Conservation (phyloP, 23 red algal genomes). For the Gracilariopsis chorda region DNA sequence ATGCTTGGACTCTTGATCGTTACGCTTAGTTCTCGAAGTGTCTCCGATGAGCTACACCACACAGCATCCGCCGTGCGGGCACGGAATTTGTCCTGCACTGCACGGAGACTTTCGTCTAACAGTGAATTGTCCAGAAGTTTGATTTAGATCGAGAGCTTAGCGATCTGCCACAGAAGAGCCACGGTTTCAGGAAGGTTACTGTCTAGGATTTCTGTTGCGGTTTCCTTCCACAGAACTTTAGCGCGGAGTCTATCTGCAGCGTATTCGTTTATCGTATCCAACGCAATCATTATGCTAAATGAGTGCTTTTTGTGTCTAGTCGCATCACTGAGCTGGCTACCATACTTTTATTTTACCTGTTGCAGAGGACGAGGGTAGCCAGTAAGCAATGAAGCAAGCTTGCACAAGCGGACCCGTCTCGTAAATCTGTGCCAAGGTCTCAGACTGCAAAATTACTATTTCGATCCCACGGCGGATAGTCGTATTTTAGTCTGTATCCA, state of each 20-base stretch:
- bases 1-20: constrained; percentile 24
- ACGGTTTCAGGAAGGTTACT: constrained; percentile 16
- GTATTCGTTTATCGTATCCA: constrained; percentile 15
- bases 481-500: constrained; percentile 19
- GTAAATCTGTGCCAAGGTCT: constrained; percentile 17
- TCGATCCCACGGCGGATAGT: neutral
- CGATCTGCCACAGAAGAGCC: constrained; percentile 27
- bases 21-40: neutral
- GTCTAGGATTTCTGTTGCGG: neutral
- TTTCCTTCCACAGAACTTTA: neutral
- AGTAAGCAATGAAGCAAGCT: constrained; percentile 11
- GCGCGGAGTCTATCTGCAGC: neutral
- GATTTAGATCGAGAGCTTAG: neutral
- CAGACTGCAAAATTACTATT: neutral
- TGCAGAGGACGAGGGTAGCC: neutral
- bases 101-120: neutral
- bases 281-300: constrained; percentile 10
- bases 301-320: neutral
- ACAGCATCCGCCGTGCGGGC: neutral
- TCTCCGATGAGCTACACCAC: neutral
- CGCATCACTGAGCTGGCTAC: neutral
- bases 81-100: constrained; percentile 16
- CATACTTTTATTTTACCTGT: neutral
- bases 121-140: neutral
- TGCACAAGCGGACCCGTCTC: constrained; percentile 49